These are phyloP conservation scores for Hemisphaericaspora lyxosophila DNA, from an alignment of 1,139 yeast genomes.

Conservation along the genomic window DNA sequence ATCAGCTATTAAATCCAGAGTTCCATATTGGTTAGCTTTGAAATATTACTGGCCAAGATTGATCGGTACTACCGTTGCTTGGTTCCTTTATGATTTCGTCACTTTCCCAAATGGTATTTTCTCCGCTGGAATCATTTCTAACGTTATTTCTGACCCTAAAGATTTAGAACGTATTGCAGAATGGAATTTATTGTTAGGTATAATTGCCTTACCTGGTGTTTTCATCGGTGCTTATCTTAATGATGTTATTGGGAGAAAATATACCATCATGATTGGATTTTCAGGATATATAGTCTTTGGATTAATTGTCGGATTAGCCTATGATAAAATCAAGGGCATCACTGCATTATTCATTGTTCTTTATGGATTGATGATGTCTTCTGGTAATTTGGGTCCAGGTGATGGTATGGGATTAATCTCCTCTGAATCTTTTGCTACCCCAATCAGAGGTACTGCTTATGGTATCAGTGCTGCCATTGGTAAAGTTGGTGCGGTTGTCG, in stretches of 20 bases:
- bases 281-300: constrained; percentile 48
- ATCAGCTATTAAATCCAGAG: constrained; percentile 43
- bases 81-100: constrained; percentile 56
- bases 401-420: constrained; percentile 68
- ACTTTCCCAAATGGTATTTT: constrained; percentile 54
- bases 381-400: constrained; percentile 78
- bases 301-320: constrained; percentile 48
- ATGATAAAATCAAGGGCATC: constrained; percentile 38
- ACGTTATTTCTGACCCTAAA: constrained; percentile 29
- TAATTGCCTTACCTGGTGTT: constrained; percentile 49
- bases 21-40: constrained; percentile 48
- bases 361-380: constrained; percentile 48
- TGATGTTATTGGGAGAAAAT: constrained; percentile 46
- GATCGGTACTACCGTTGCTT: constrained; percentile 44
- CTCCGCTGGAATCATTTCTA: constrained; percentile 44
- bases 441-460: constrained; percentile 67
- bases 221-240: constrained; percentile 43
- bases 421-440: constrained; percentile 71
- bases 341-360: constrained; percentile 46
- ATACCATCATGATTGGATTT: constrained; percentile 48
- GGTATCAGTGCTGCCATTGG: constrained; percentile 51
- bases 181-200: constrained; percentile 47
- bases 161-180: constrained; percentile 45
- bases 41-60: constrained; percentile 49
- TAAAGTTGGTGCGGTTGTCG: constrained; percentile 52